A percentile compares a stretch with the other conserved stretches of the same genome.
Conservation (phyloP, 2,329 filamentous ascomycete species). For the Xylariaceae sp. region DNA sequence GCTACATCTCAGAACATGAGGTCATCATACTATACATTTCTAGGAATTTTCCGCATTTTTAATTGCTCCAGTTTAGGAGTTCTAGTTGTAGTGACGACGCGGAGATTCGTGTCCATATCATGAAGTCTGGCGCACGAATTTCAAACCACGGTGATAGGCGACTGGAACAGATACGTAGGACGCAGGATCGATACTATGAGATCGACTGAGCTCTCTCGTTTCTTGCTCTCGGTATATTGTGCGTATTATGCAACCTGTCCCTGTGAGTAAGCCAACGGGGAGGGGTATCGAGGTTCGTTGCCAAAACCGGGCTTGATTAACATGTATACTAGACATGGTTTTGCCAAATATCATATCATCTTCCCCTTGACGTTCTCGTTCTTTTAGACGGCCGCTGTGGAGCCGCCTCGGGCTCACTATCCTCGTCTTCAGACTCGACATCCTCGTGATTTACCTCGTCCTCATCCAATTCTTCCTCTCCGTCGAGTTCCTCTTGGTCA, state of each 20-base stretch:
- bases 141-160: no score
- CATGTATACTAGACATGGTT: conserved; percentile 3
- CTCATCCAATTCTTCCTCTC: conserved; percentile 49
- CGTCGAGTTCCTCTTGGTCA: conserved; percentile 45
- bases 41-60: no score
- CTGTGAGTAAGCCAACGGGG: background rate
- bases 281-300: conserved; percentile 25
- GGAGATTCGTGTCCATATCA: no score
- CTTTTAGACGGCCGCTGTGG: conserved; percentile 43
- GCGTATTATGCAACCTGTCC: background rate
- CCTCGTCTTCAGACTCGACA: conserved; percentile 54
- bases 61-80: no score
- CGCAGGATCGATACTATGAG: no score
- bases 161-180: no score
- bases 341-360: conserved; percentile 26
- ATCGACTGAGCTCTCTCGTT: no score
- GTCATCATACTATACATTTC: no score
- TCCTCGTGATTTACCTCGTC: conserved; percentile 60
- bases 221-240: no score
- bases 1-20: no score
- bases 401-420: conserved; percentile 47
- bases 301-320: background rate
- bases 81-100: no score
- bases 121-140: no score
- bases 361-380: conserved; percentile 34